phyloP scores from a whole-genome alignment of 2,329 filamentous ascomycete species.

The Phialophora verrucosa region DNA sequence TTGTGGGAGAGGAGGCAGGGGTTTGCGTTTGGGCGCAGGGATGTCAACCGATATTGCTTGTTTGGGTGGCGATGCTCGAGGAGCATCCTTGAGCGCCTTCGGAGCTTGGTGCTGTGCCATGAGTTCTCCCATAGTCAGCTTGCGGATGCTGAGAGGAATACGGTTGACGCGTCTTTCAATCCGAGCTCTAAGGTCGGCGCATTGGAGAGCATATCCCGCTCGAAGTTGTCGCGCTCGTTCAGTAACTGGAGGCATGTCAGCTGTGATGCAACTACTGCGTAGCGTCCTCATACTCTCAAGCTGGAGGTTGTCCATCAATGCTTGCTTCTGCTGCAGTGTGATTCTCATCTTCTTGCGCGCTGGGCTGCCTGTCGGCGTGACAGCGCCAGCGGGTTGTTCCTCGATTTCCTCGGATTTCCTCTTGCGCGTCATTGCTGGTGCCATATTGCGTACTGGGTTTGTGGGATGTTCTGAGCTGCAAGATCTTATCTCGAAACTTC shows the following conservation, averaged over 20 bases:
- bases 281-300: conserved; percentile 71
- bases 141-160: conserved; percentile 79
- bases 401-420: conserved; percentile 49
- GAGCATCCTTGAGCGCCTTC: conserved; percentile 49
- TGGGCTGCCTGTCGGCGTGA: conserved; percentile 60
- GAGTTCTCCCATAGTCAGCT: conserved; percentile 81
- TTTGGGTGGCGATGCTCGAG: conserved; percentile 37
- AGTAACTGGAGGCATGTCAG: conserved; percentile 65
- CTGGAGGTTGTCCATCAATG: conserved; percentile 85
- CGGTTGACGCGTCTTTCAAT: conserved; percentile 94
- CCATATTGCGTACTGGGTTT: conserved; percentile 42
- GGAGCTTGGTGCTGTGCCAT: conserved; percentile 50
- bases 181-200: conserved; percentile 80
- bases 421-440: conserved; percentile 45
- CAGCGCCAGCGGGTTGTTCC: conserved; percentile 52
- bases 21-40: conserved; percentile 41
- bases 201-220: conserved; percentile 86
- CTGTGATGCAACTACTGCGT: not conserved
- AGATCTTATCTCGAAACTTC: not conserved
- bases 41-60: conserved; percentile 16
- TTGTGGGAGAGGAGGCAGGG: conserved; percentile 41
- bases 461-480: not conserved
- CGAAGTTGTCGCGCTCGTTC: conserved; percentile 85
- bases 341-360: conserved; percentile 67
- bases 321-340: conserved; percentile 77